These are phyloP conservation scores for Multifurca ochricompacta DNA, from an alignment of 768 basidiomycete species.

Conservation along the genomic window DNA sequence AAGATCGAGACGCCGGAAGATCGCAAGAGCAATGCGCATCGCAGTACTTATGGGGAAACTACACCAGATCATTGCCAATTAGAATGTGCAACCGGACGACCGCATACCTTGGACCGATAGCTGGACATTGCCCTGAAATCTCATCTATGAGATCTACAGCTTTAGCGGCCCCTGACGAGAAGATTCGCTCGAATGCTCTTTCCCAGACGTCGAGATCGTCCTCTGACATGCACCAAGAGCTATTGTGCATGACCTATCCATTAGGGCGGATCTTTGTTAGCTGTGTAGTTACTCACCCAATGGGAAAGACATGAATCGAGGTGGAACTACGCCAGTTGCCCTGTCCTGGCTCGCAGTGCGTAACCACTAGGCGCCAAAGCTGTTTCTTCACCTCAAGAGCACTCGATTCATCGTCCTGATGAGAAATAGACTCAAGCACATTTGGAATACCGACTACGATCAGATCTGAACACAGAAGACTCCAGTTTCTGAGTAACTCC, in stretches of 20 bases:
- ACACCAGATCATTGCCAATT: neutral
- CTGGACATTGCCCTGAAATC: conserved; percentile 1
- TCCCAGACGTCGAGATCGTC: conserved; percentile 15
- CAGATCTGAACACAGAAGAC: conserved; percentile 9
- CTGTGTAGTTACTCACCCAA: neutral
- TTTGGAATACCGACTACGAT: conserved; percentile 8
- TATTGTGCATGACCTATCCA: neutral
- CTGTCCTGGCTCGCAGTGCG: neutral
- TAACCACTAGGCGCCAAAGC: conserved; percentile 11
- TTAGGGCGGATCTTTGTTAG: neutral
- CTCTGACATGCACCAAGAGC: conserved; percentile 13
- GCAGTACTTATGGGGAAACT: conserved; percentile 8
- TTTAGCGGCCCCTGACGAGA: neutral
- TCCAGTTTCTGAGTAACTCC: conserved; percentile 5
- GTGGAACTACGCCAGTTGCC: neutral
- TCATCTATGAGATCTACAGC: neutral
- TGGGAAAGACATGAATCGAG: conserved; percentile 1
- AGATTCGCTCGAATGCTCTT: neutral
- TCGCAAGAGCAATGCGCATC: neutral
- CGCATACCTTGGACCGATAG: conserved; percentile 2
- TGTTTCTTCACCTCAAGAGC: conserved; percentile 9
- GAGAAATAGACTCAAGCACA: neutral
- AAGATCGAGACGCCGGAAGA: conserved; percentile 3
- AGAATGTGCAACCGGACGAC: neutral
- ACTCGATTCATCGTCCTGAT: neutral